Base-by-base conservation (phyloP, 148 eudicot genomes). In the Suaeda aralocaspica region DNA sequence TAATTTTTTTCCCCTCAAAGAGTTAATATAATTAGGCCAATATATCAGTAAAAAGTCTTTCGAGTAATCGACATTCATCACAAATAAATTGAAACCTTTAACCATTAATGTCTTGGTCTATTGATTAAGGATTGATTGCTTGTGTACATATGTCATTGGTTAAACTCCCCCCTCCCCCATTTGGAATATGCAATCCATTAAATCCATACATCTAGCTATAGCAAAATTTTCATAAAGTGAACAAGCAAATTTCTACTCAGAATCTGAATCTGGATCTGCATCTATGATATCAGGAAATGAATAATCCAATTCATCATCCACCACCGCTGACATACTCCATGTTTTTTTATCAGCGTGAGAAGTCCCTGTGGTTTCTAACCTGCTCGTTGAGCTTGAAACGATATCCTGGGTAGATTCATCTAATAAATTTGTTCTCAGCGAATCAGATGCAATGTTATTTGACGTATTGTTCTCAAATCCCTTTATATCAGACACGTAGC, bases 281-380 rank as follows among this genome's bases (percentile, higher is more conserved):
- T 78, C 81, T 34, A 68, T 65, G 50, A 78, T 78, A 68, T 78
- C 81, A 39, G 81, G 81, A 78, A 68, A 73, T 12, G 70, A 48
- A 63, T 78, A 74, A 15, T 67, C 66, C 19, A 13, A 39, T 2
- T 73, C 73, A 19, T 72, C 76, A 36, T 73, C 81, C 6, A 67
- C 74, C 14, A 26, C 16, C 22, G 28, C 42, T 56, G 68, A 30
- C 45, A 59, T 42, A 56, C 56, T 73, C 10, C 2, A 24, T 19
- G 34, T 34, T 9, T 11, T 46, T 16, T 52, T 48, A 53, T 48
- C 72, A 31, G 42, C 53, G 8, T 4, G 39, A 14, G 45, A 10
- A 59, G 44, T 9, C 24, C 39, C 68, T 2, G 21, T 19, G 44
- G 24, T 55, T 42, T 55, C 80, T 62, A 55, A n/a, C n/a, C n/a